Evolutionary conservation across 2,329 filamentous ascomycete species (phyloP).

Genomic region (Metarhizium album): DNA sequence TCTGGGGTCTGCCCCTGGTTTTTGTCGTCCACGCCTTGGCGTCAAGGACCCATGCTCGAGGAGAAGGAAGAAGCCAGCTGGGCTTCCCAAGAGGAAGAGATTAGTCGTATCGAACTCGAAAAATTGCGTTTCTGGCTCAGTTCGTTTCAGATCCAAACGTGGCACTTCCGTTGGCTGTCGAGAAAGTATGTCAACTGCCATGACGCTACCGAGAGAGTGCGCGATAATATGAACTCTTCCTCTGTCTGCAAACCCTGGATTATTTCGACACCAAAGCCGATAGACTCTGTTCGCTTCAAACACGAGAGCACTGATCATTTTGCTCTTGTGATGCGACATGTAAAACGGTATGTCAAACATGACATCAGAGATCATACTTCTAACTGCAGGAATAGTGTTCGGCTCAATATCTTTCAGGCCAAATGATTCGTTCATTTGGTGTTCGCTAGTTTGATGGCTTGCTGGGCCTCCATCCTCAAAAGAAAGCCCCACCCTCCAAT

Average conservation of each 20-base stretch:
- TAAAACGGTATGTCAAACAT: slow-evolving; percentile 99
- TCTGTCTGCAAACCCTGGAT: slow-evolving; percentile 68
- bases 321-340: slow-evolving; percentile 88
- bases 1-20: slow-evolving; percentile 59
- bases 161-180: slow-evolving; percentile 70
- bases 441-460: slow-evolving; percentile 39
- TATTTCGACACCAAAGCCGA: slow-evolving; percentile 86
- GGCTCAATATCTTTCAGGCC: slow-evolving; percentile 83
- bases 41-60: slow-evolving; percentile 63
- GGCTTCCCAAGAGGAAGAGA: slow-evolving; percentile 81
- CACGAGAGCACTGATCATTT: slow-evolving; percentile 85
- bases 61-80: slow-evolving; percentile 84
- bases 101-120: slow-evolving; percentile 92
- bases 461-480: slow-evolving; percentile 69
- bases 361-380: slow-evolving; percentile 88
- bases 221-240: slow-evolving; percentile 88
- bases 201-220: slow-evolving; percentile 87
- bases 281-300: slow-evolving; percentile 94
- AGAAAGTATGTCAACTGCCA: slow-evolving; percentile 86
- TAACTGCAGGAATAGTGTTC: slow-evolving; percentile 79
- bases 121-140: slow-evolving; percentile 38
- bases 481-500: slow-evolving; percentile 83
- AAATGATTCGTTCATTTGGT: slow-evolving; percentile 49
- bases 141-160: slow-evolving; percentile 29
- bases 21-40: slow-evolving; percentile 65